Percentiles rank a stretch among this genome's conserved stretches.
phyloP scores from a whole-genome alignment of 495 filamentous ascomycete species.

The Lasiosphaeris hirsuta region DNA sequence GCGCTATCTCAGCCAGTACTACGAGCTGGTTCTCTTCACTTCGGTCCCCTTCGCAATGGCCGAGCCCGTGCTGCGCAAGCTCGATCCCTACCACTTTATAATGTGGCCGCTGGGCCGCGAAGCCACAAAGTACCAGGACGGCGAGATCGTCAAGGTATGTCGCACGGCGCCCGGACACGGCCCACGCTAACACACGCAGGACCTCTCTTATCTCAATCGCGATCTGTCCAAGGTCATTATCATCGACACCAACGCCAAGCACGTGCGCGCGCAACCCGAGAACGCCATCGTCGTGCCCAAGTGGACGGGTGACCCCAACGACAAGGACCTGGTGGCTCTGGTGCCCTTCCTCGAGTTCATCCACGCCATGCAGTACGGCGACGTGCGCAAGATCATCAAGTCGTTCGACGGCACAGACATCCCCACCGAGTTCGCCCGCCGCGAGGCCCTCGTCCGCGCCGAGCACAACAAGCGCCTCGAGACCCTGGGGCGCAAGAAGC shows the following conservation, averaged over 20 bases:
- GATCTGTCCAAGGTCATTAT: conserved; percentile 91
- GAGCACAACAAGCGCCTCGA: conserved; percentile 74
- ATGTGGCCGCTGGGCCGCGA: conserved; percentile 94
- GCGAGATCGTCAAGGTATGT: conserved; percentile 91
- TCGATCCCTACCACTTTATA: conserved; percentile 94
- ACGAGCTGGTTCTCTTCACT: conserved; percentile 95
- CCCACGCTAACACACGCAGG: conserved; percentile 48
- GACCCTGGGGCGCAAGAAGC: conserved; percentile 63
- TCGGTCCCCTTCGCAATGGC: conserved; percentile 74
- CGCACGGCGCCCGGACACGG: background rate
- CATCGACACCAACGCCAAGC: conserved; percentile 77
- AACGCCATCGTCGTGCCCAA: conserved; percentile 89
- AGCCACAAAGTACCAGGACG: conserved; percentile 90
- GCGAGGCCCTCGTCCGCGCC: conserved; percentile 79
- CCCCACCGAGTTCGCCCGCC: conserved; percentile 78
- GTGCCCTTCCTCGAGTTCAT: conserved; percentile 97
- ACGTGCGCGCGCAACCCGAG: conserved; percentile 81
- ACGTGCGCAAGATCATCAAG: conserved; percentile 79
- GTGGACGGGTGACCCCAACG: conserved; percentile 80
- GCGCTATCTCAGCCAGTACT: conserved; percentile 93
- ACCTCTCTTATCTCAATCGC: conserved; percentile 93
- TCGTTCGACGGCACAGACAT: conserved; percentile 85
- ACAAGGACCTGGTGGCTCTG: conserved; percentile 78
- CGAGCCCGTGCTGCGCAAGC: conserved; percentile 83
- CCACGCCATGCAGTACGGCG: conserved; percentile 83